A percentile compares a stretch with the other conserved stretches of the same genome.
Evolutionary conservation across 192 early-diverging fungal species (phyloP).

Genomic region (Backusella morwellensis): DNA sequence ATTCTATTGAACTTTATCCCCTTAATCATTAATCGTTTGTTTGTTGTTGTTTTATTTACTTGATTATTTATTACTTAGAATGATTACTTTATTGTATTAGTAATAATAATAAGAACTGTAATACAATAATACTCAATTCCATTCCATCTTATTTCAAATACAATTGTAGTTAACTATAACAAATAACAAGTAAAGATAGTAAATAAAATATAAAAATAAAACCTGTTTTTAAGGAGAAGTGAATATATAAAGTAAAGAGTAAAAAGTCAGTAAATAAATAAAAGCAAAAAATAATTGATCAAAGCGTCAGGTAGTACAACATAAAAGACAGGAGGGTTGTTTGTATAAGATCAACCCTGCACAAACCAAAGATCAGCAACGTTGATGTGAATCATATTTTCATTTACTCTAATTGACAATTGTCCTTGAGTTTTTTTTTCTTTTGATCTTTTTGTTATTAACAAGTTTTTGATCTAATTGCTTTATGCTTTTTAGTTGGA

Average conservation of each 20-base stretch:
- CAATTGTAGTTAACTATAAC: not conserved
- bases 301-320: not conserved
- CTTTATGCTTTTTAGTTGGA: not conserved
- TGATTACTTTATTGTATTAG: not conserved
- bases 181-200: not conserved
- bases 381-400: constrained; percentile 6
- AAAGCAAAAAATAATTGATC: constrained; percentile 3
- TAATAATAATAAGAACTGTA: not conserved
- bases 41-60: not conserved
- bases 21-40: not conserved
- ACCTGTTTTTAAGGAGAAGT: constrained; percentile 1
- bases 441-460: not conserved
- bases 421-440: not conserved
- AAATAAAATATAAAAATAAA: not conserved
- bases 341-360: not conserved
- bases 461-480: not conserved
- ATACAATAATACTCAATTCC: not conserved
- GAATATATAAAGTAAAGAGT: not conserved
- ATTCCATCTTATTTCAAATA: not conserved
- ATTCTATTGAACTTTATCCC: not conserved
- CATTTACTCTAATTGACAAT: constrained; percentile 19
- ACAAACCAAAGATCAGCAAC: constrained; percentile 3
- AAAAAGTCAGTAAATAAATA: not conserved
- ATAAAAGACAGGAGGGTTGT: not conserved
- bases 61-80: not conserved